Evolutionary conservation across 2,329 filamentous ascomycete species (phyloP).

Genomic region (Neonectria coccinea): DNA sequence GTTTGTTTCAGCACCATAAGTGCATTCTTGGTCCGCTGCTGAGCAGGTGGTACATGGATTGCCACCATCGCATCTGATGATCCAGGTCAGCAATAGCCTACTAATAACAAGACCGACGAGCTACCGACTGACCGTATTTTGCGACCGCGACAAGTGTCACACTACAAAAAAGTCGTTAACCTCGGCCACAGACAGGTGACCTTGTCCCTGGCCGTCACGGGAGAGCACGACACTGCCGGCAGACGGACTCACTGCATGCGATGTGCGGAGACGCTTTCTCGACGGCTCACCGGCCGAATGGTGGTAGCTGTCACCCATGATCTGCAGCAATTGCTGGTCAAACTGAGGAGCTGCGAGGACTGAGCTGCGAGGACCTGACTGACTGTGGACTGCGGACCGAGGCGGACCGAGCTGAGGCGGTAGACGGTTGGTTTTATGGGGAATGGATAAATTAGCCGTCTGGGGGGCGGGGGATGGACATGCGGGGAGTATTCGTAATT

Average conservation of each 20-base stretch:
- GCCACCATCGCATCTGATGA: slow-evolving; percentile 59
- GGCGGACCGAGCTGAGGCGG: slow-evolving; percentile 34
- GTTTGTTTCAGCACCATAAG: slow-evolving; percentile 57
- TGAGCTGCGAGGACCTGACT: slow-evolving; percentile 37
- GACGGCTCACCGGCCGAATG: slow-evolving; percentile 46
- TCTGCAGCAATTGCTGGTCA: slow-evolving; percentile 41
- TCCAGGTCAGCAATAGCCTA: slow-evolving; percentile 20
- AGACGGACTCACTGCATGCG: slow-evolving; percentile 54
- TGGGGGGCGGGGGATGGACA: slow-evolving; percentile 2
- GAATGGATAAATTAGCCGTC: slow-evolving; percentile 11
- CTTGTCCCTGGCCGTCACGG: not conserved
- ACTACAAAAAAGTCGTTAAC: slow-evolving; percentile 47
- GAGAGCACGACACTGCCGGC: not conserved
- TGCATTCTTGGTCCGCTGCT: slow-evolving; percentile 53
- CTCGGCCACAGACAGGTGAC: not conserved
- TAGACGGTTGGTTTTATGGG: slow-evolving; percentile 26
- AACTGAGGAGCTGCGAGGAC: not conserved
- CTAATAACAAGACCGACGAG: not conserved
- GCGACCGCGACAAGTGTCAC: slow-evolving; percentile 59
- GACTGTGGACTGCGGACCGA: slow-evolving; percentile 45
- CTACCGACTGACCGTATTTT: slow-evolving; percentile 57
- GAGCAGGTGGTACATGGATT: slow-evolving; percentile 57
- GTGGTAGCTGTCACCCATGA: slow-evolving; percentile 32
- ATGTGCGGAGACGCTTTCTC: slow-evolving; percentile 56
- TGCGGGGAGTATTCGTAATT: not conserved